Evolutionary conservation across 495 filamentous ascomycete genomes (phyloP), one percentile per base, ranked within the genome.

Genomic region (Geopyxis carbonaria): DNA sequence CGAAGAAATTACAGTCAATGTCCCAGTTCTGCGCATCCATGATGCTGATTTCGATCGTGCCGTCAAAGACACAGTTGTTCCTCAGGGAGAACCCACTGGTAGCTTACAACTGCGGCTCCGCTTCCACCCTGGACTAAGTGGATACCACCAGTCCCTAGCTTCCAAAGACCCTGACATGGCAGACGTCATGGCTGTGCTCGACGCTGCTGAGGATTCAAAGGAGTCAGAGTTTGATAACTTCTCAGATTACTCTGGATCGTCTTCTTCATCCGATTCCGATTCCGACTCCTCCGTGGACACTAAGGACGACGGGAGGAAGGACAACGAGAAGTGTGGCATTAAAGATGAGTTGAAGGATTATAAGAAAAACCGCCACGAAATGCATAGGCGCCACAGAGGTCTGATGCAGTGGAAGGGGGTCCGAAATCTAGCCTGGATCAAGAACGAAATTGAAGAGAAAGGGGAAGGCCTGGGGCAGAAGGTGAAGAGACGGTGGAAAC

Each of bases 361-460:
- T 49, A 66, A 65, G 55, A 58, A 66, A 38, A 75, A 74, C 49
- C 65, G 62, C 55, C 61, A 61, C 38, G 69, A 73, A 23, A 55
- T 79, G 47, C 70, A 76, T 49, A 59, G 76, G 5, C 73, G 77
- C 59, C 73, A 79, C 44, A 59, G 75, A 19, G 76, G 76, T 13
- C 44, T 78, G 49, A 78, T 79, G 74, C 75, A 79, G 53, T 80
- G 76, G 75, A 74, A 66, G 53, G 72, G 76, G 16, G 65, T 74
- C 59, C 57, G 76, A 46, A 78, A 77, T 48, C 59, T 65, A 35
- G 67, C 68, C 55, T 79, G 78, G 45, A 74, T 73, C 23, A 76
- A 76, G 61, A 64, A 79, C 50, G 70, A 79, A 61, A 64, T 68
- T 0, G 64, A 68, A 42, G 68, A 68, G 44, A 73, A 19, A 13